These are phyloP conservation scores for Acacia acuminata DNA, from an alignment of 306 rosid genomes.

Conservation along the genomic window DNA sequence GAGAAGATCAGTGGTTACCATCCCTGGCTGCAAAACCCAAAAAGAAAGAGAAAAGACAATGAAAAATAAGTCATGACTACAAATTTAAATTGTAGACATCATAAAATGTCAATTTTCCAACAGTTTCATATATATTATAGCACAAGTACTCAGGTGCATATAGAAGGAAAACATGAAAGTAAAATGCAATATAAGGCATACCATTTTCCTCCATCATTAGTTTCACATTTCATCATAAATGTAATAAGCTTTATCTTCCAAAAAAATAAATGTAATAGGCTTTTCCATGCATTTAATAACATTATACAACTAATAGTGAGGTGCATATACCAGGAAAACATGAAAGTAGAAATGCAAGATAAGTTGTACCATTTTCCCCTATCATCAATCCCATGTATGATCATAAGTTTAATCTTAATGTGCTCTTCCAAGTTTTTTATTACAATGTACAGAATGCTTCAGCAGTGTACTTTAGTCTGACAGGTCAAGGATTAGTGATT, in stretches of 20 bases:
- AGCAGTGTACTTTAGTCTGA: neutral
- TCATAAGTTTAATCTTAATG: neutral
- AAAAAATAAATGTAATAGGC: neutral
- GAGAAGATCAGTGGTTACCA: slow-evolving; percentile 99
- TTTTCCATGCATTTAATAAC: neutral
- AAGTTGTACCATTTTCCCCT: neutral
- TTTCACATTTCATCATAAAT: neutral
- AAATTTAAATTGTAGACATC: slow-evolving; percentile 3
- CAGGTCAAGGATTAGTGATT: neutral
- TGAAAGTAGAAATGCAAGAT: neutral
- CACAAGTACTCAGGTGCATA: neutral
- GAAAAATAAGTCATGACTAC: slow-evolving; percentile 4
- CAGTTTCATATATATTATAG: slow-evolving; percentile 5
- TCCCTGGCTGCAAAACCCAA: slow-evolving; percentile 81
- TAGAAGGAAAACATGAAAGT: neutral
- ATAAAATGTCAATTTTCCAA: neutral
- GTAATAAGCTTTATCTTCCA: neutral
- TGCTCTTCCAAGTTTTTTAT: neutral
- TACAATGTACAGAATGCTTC: neutral
- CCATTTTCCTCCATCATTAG: neutral
- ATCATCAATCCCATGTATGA: neutral
- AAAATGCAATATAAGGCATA: neutral
- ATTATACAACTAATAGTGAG: neutral
- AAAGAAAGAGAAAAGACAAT: neutral
- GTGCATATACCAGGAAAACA: neutral